Conservation (phyloP, 306 rosid species). For the Senna tora region DNA sequence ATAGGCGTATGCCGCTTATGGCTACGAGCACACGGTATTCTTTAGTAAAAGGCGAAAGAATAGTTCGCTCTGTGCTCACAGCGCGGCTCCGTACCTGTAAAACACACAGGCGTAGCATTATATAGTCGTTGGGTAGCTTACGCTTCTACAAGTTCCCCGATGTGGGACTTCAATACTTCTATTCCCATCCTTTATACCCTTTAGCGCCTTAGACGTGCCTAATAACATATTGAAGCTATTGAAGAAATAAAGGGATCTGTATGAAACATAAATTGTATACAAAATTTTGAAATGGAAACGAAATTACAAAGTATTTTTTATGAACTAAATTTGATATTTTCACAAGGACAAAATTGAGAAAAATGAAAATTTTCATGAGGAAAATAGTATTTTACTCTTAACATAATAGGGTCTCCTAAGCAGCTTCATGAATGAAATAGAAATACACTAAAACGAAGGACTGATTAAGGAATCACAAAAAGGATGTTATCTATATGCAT, state of each 20-base stretch:
- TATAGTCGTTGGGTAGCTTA: neutral
- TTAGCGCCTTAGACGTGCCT: neutral
- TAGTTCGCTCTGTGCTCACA: slow-evolving; percentile 54
- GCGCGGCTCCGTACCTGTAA: slow-evolving; percentile 44
- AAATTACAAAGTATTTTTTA: too few relatives aligned
- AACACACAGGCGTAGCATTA: too few relatives aligned
- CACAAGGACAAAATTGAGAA: too few relatives aligned
- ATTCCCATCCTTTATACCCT: neutral
- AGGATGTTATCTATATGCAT: neutral
- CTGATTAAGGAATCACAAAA: neutral
- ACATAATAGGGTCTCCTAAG: neutral
- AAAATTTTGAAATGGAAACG: too few relatives aligned
- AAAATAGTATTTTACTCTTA: too few relatives aligned
- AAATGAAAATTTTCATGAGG: too few relatives aligned
- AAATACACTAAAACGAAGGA: neutral
- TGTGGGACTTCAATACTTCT: slow-evolving; percentile 16
- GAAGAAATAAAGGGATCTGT: too few relatives aligned
- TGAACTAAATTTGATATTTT: too few relatives aligned
- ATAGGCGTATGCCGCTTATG: slow-evolving; percentile 33
- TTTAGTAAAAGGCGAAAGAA: slow-evolving; percentile 80
- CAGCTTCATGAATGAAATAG: neutral
- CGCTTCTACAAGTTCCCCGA: neutral
- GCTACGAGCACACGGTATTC: slow-evolving; percentile 53
- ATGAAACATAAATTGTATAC: too few relatives aligned
- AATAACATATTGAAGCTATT: too few relatives aligned